Evolutionary conservation across 2,329 filamentous ascomycete genomes (phyloP), one percentile per base, ranked within the genome.

Genomic region (Epichloe elymi): DNA sequence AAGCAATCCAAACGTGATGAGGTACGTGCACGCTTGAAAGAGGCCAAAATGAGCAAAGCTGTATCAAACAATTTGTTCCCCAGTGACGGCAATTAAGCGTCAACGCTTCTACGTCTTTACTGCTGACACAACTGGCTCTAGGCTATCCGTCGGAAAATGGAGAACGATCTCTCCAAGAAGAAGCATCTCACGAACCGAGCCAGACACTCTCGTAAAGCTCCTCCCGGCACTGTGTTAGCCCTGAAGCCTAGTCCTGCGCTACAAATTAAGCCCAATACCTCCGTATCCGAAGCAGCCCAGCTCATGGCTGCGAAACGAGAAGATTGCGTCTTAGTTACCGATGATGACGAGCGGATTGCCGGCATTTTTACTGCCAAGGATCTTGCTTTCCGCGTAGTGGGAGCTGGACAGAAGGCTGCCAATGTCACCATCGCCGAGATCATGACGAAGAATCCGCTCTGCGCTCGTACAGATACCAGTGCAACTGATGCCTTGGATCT

Each of bases 341-440:
- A 98, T 67, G 91, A 97, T 58, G 90, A 98, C 69, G 93, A 98
- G 63, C 82, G 93, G 45, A 98, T 98, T 70, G 88, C 93, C 43
- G 93, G 93, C 71, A 98, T 98, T 67, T 98, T 98, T 68, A 98
- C 93, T 0, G 93, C 93, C 58, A 98, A 98, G 74, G 93, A 98
- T 74, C 76, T 98, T 65, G 93, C 93, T 17, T 98, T 97, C 75
- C 83, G 93, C 53, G 93, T 98, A 11, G 91, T 98, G 26, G 93
- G 91, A 51, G 82, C 83, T 51, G 93, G 93, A 30, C 78, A 90
- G 62, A 95, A 95, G 73, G 86, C 93, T 35, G 85, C 81, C 66
- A 88, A 84, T 65, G 82, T 97, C 60, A 95, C 88, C 20, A 96
- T 98, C 65, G 86, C 89, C 58, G 90, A 97, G 65, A 98, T 98